Evolutionary conservation across 257 asterid genomes (phyloP).

Genomic region (Nemophila menziesii): DNA sequence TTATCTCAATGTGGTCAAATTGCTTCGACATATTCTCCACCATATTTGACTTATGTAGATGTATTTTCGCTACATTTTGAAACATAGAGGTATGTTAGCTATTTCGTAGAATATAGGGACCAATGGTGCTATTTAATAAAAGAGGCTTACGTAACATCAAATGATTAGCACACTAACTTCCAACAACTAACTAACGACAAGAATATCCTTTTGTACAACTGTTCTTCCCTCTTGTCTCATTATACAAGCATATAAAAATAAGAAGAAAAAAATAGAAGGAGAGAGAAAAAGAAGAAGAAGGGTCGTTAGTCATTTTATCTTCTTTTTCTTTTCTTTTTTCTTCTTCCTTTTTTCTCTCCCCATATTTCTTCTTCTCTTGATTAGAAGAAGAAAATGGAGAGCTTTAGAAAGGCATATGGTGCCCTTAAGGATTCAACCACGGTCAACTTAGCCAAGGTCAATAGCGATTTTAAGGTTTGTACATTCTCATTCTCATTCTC

Average conservation of each 20-base stretch:
- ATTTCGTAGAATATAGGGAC: no score
- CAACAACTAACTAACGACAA: slow-evolving; percentile 7
- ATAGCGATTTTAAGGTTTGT: slow-evolving; percentile 81
- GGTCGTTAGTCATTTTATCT: slow-evolving; percentile 6
- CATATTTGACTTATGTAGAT: no score
- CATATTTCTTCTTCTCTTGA: slow-evolving; percentile 9
- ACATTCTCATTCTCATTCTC: neutral
- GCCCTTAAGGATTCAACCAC: slow-evolving; percentile 89
- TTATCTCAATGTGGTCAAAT: no score
- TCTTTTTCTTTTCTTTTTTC: slow-evolving; percentile 21
- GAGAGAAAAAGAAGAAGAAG: slow-evolving; percentile 3
- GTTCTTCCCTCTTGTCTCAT: slow-evolving; percentile 1
- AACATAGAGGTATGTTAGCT: no score
- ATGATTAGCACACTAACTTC: no score
- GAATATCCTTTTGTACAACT: slow-evolving; percentile 6
- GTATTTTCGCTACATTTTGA: no score
- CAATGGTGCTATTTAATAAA: no score
- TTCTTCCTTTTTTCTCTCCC: slow-evolving; percentile 16
- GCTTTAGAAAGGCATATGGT: slow-evolving; percentile 88
- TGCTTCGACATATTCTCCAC: no score
- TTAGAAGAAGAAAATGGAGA: slow-evolving; percentile 38
- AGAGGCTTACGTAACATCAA: no score
- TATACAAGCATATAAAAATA: neutral
- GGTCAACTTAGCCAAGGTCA: slow-evolving; percentile 95
- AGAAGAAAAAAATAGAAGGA: neutral